Base-by-base conservation (phyloP, 139 green algal species). In the Chlamydomonas asymmetrica region DNA sequence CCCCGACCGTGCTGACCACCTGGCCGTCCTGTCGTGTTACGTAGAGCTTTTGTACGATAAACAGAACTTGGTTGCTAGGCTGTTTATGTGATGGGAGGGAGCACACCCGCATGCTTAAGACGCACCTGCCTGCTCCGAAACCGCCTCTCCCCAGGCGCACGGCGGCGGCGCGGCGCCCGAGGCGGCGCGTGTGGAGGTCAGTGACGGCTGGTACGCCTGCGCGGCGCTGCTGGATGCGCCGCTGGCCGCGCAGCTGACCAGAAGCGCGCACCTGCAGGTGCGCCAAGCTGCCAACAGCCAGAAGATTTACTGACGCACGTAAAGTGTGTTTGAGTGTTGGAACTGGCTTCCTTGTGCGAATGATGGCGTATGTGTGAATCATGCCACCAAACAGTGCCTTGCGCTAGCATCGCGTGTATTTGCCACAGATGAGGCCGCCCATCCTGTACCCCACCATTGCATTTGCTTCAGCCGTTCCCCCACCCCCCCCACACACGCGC, bases 201-300 rank as follows among this genome's bases (percentile, higher is more conserved):
- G 75, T 18, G 90, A 95, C 69, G 90, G 90, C 5, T 94, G 89
- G 89, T 95, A 95, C 81, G 66, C 67, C 38, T 74, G 93, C 0
- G 69, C 68, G 1, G 88, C 82, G 0, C 23, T 34, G 0, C 50
- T 90, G 25, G 90, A 95, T 76, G 67, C 40, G 1, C 62, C 64
- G 0, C 78, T 94, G 29, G 62, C 73, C n/a, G n/a, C n/a, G 16
- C 41, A 50, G 56, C 71, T 88, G 60, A 61, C 85, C 20, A 2
- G 66, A 0, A 0, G 2, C 3, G 81, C 84, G 31, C 66, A 64
- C 22, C 38, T 85, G n/a, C 49, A 75, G 80, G 86, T 82, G 40
- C 35, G 78, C 0, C 35, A 2, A 34, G 32, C 4, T 5, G 59
- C 9, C 4, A 34, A 5, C 37, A 40, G n/a, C n/a, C n/a, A n/a